phyloP scores from a whole-genome alignment of 1,284 basidiomycete species.

The Coniferiporia sulphurascens region DNA sequence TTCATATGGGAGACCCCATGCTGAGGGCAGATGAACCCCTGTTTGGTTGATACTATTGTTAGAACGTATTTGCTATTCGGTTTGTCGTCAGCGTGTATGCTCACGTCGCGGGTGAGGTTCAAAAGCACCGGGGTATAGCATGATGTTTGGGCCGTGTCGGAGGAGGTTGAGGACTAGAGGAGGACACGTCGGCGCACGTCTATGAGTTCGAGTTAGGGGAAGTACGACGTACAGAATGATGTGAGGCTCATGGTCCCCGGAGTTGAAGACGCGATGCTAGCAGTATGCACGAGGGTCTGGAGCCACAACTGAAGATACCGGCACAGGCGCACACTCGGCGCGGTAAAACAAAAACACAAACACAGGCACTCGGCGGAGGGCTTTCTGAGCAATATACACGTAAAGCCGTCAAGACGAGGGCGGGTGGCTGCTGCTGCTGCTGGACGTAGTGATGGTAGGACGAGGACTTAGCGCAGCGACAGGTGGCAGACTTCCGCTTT shows the following conservation, averaged over 20 bases:
- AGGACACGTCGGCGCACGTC: background rate
- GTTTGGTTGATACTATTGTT: background rate
- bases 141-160: slow-evolving; percentile 16
- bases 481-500: background rate
- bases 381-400: too few species aligned
- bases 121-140: slow-evolving; percentile 19
- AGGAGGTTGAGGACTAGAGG: slow-evolving; percentile 12
- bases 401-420: too few species aligned
- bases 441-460: too few species aligned
- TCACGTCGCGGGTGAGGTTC: slow-evolving; percentile 15
- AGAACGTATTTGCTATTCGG: background rate
- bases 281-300: too few species aligned
- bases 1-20: slow-evolving; percentile 35
- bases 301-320: too few species aligned
- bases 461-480: background rate
- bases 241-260: slow-evolving; percentile 4
- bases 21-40: slow-evolving; percentile 15
- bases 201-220: background rate
- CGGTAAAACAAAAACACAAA: too few species aligned
- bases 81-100: background rate
- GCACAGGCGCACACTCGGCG: too few species aligned
- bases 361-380: too few species aligned
- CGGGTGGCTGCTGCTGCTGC: too few species aligned
- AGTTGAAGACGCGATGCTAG: background rate
- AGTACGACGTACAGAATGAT: slow-evolving; percentile 7